Percentiles rank a stretch among this genome's conserved stretches.
Evolutionary conservation across 108 stramenopile species (phyloP).

Genomic region (Skeletonema tropicum): DNA sequence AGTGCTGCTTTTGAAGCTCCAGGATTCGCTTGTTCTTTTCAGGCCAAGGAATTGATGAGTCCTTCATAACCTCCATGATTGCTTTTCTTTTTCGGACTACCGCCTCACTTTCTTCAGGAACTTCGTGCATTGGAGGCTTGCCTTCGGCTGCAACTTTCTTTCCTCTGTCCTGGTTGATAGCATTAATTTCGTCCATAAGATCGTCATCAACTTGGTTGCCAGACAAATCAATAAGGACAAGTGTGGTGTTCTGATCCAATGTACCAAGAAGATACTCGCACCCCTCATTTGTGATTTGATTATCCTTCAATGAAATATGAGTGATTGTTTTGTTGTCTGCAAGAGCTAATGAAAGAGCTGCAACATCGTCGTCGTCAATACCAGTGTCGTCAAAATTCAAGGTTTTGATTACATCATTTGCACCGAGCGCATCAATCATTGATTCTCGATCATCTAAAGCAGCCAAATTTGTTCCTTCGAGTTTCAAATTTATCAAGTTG

Average conservation of each 20-base stretch:
- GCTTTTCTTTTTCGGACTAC: slow-evolving; percentile 7
- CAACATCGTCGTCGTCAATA: slow-evolving; percentile 34
- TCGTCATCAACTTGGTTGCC: slow-evolving; percentile 39
- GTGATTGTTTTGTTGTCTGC: slow-evolving; percentile 30
- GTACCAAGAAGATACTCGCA: slow-evolving; percentile 34
- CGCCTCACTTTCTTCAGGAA: slow-evolving; percentile 7
- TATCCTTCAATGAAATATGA: slow-evolving; percentile 31
- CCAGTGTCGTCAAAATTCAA: slow-evolving; percentile 24
- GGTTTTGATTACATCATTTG: slow-evolving; percentile 11
- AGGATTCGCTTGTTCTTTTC: slow-evolving; percentile 14
- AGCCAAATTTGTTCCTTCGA: slow-evolving; percentile 19
- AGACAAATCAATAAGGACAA: slow-evolving; percentile 29
- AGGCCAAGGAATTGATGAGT: slow-evolving; percentile 1
- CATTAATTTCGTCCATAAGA: slow-evolving; percentile 34
- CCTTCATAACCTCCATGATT: slow-evolving; percentile 4
- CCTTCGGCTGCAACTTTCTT: neutral
- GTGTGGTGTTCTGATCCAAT: slow-evolving; percentile 34
- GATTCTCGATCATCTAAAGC: slow-evolving; percentile 28
- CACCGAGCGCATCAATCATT: slow-evolving; percentile 29
- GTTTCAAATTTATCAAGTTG: slow-evolving; percentile 18
- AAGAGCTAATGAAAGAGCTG: slow-evolving; percentile 31
- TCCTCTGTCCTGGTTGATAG: neutral
- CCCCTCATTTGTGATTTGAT: slow-evolving; percentile 46
- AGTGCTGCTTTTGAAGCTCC: slow-evolving; percentile 4
- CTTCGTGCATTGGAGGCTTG: slow-evolving; percentile 18